Base-by-base conservation (phyloP, 1,284 basidiomycete genomes). In the Malassezia japonica region DNA sequence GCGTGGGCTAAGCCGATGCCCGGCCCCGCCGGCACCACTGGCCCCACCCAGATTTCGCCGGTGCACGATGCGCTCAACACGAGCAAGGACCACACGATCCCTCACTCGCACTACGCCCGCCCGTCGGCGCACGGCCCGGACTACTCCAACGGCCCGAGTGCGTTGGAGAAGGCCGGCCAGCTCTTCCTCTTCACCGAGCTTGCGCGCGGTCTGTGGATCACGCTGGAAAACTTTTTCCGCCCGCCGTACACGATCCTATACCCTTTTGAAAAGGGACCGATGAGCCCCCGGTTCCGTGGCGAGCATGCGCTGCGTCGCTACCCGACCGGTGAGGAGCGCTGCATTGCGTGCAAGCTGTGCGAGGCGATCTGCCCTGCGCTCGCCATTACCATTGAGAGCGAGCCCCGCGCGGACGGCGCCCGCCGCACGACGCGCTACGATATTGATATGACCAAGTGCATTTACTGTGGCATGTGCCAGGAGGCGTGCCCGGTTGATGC, bases 151-250 rank as follows among this genome's bases (percentile, higher is more conserved):
- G 90, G 89, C 1, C 87, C 86, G 4, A 65, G 63, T 16, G 67
- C 70, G 18, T 47, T 71, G 20, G 88, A 96, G 79, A 98, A 98
- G 77, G 91, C 92, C 34, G 84, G 86, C 39, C 86, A 92, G 74
- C 73, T 95, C 44, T 96, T 98, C 80, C 96, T 99, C 81, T 90
- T 99, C 75, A 96, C 92, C 55, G 94, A 99, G 77, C 95, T 98
- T 66, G 77, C 92, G 62, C 80, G 92, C 78, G 91, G 91, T 89
- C 68, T 96, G 87, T 95, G 91, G 89, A 85, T 99, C 74, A 90
- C 96, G n/a, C 68, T 96, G 60, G 94, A 96, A 76, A 87, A 96
- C 75, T 89, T 94, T 78, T 94, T 92, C 81, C 82, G 89, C 43
- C 87, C 87, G 38, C 92, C 92, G 28, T 98, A 96, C 77, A 98